phyloP scores from a whole-genome alignment of 108 stramenopile genomes.

The Nannochloropsis oceanica region DNA sequence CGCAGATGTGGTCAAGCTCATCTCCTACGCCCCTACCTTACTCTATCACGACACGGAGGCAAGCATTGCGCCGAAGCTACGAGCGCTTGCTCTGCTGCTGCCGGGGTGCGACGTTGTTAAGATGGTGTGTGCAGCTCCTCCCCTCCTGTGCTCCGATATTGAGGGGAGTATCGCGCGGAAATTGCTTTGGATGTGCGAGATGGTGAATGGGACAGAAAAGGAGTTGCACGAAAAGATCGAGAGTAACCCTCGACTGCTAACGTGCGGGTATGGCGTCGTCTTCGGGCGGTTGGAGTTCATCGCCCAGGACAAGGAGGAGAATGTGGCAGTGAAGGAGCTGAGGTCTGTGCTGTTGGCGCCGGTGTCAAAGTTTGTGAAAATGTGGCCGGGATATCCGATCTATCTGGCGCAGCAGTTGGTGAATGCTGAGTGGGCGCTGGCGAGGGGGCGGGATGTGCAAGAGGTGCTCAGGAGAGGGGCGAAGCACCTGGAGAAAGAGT shows the following conservation, averaged over 20 bases:
- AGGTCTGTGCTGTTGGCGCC: neutral
- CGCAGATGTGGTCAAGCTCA: neutral
- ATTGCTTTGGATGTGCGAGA: neutral
- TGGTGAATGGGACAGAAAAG: neutral
- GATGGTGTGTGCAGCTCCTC: neutral
- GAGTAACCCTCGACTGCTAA: neutral
- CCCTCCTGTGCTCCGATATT: neutral
- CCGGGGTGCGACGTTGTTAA: neutral
- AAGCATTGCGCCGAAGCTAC: neutral
- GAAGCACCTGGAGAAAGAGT: neutral
- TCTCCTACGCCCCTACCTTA: neutral
- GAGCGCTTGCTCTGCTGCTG: neutral
- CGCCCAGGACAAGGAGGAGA: neutral
- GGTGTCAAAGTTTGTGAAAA: neutral
- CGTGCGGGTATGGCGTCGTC: neutral
- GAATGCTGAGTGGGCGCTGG: neutral
- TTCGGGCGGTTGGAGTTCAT: neutral
- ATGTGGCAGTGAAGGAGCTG: neutral
- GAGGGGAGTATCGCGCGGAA: neutral
- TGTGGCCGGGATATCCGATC: neutral
- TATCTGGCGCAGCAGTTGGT: neutral
- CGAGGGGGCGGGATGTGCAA: neutral
- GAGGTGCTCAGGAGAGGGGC: neutral
- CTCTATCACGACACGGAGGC: neutral
- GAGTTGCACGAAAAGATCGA: neutral